Evolutionary conservation across 495 filamentous ascomycete genomes (phyloP).

Genomic region (Xylaria scruposa): DNA sequence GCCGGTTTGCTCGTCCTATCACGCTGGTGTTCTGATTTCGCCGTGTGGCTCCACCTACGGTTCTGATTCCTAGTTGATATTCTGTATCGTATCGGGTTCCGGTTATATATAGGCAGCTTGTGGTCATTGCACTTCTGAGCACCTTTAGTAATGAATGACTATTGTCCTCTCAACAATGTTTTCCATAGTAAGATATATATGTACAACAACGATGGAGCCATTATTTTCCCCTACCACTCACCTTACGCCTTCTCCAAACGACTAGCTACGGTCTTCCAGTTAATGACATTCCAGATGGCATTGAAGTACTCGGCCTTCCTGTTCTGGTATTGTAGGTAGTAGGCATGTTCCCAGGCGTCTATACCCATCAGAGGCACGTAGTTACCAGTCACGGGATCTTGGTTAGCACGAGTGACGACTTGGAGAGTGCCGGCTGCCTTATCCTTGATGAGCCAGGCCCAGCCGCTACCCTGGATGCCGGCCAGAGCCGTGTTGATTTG

Average conservation of each 20-base stretch:
- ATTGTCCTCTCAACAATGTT: neutral
- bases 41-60: neutral
- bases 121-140: neutral
- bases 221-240: neutral
- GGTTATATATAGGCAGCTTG: neutral
- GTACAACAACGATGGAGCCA: neutral
- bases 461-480: slow-evolving; percentile 91
- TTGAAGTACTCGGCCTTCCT: slow-evolving; percentile 83
- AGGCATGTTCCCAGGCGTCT: slow-evolving; percentile 88
- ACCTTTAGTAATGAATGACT: neutral
- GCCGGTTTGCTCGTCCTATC: neutral
- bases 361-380: slow-evolving; percentile 81
- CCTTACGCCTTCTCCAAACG: slow-evolving; percentile 64
- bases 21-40: neutral
- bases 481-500: slow-evolving; percentile 85
- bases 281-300: slow-evolving; percentile 83
- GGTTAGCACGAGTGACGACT: slow-evolving; percentile 81
- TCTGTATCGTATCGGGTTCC: neutral
- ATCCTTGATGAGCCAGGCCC: slow-evolving; percentile 97
- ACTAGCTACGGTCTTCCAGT: slow-evolving; percentile 92
- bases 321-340: slow-evolving; percentile 81
- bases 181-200: neutral
- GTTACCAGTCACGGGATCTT: slow-evolving; percentile 84
- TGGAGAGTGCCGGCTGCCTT: slow-evolving; percentile 76
- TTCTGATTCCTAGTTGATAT: too few relatives aligned